These are phyloP conservation scores for Talaromyces ruber DNA, from an alignment of 495 filamentous ascomycete genomes.

Conservation along the genomic window DNA sequence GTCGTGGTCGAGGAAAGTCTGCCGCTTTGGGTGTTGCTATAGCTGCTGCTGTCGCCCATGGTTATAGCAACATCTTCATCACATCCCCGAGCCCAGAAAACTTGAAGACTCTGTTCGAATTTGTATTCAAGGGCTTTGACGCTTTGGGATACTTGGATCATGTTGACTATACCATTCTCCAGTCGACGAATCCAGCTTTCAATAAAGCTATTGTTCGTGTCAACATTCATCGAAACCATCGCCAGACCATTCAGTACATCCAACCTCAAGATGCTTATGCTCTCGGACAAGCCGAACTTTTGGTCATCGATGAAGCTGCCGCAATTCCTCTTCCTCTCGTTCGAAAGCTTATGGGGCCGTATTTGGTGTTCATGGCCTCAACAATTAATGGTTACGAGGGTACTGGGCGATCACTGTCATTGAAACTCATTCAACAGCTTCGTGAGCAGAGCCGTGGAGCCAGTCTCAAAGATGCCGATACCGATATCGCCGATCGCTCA, in stretches of 20 bases:
- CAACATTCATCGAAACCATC: constrained; percentile 89
- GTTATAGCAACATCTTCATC: constrained; percentile 99
- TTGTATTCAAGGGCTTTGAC: constrained; percentile 98
- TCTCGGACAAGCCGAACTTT: constrained; percentile 87
- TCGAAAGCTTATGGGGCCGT: constrained; percentile 92
- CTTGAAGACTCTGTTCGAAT: constrained; percentile 96
- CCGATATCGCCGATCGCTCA: constrained; percentile 62
- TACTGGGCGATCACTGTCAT: constrained; percentile 85
- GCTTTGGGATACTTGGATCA: constrained; percentile 88
- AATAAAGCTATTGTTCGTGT: constrained; percentile 98
- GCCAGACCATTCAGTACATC: constrained; percentile 98
- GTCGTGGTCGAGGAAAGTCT: constrained; percentile 93
- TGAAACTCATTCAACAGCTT: constrained; percentile 96
- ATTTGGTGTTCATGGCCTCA: constrained; percentile 98
- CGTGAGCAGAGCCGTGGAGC: constrained; percentile 76
- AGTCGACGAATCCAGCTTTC: constrained; percentile 97
- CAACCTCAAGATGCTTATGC: constrained; percentile 93
- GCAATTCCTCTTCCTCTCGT: constrained; percentile 93
- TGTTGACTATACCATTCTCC: constrained; percentile 94
- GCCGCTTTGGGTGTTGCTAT: constrained; percentile 91
- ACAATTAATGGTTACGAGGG: constrained; percentile 99
- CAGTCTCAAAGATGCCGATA: constrained; percentile 38
- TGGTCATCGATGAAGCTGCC: constrained; percentile 97
- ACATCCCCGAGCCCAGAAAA: constrained; percentile 98
- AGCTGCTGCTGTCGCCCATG: constrained; percentile 87